Percentiles rank a stretch among this genome's conserved stretches.
These are phyloP conservation scores for Stagonosporopsis vannaccii DNA, from an alignment of 2,329 filamentous ascomycete species.

Conservation along the genomic window DNA sequence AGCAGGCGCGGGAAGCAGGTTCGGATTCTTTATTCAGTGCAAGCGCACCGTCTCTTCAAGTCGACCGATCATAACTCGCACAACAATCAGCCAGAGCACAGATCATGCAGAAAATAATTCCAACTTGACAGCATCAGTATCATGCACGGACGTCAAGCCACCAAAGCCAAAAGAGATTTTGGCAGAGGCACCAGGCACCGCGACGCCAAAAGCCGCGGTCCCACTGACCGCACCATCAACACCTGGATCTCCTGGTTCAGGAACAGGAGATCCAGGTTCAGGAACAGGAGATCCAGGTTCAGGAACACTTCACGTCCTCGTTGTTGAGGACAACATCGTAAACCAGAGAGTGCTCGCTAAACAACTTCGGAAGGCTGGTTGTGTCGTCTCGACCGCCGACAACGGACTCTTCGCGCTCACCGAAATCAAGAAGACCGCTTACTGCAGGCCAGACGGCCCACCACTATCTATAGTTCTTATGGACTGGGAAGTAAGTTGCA, in stretches of 20 bases:
- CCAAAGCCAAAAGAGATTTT: conserved; percentile 6
- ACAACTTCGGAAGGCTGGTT: conserved; percentile 44
- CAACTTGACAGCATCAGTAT: conserved; percentile 18
- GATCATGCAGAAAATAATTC: conserved; percentile 16
- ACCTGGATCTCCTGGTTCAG: too few relatives aligned
- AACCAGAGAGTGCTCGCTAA: conserved; percentile 47
- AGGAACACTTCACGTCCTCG: conserved; percentile 34
- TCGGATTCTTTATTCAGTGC: conserved; percentile 45
- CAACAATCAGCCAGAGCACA: conserved; percentile 6
- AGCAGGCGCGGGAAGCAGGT: conserved; percentile 42
- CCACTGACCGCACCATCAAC: not conserved
- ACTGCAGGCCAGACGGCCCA: conserved; percentile 17
- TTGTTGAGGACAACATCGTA: conserved; percentile 49
- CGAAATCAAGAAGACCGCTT: conserved; percentile 30
- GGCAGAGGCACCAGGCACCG: not conserved
- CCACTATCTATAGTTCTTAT: conserved; percentile 45
- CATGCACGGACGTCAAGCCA: conserved; percentile 2
- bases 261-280: not conserved
- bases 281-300: not conserved
- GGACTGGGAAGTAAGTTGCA: conserved; percentile 36
- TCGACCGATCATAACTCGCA: conserved; percentile 6
- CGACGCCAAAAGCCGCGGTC: not conserved
- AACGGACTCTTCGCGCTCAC: conserved; percentile 44
- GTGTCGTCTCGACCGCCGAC: conserved; percentile 38
- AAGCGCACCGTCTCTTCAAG: conserved; percentile 21